Percentiles rank a stretch among this genome's conserved stretches.
Conservation (phyloP, 768 basidiomycete species). For the Amanita phalloides region DNA sequence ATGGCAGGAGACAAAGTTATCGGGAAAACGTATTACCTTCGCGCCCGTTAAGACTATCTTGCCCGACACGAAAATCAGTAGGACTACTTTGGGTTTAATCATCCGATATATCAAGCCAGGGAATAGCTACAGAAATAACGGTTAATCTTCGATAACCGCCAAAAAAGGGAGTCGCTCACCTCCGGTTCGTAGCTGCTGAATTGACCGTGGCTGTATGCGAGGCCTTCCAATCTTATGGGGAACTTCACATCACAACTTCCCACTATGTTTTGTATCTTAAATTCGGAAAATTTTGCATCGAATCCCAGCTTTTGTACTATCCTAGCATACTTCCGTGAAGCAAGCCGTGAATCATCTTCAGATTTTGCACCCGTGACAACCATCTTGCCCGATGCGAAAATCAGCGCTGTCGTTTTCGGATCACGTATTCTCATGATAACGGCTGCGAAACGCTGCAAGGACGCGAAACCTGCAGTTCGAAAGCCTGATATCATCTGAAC, state of each 20-base stretch:
- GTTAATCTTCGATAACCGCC: conserved; percentile 3
- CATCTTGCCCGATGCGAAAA: conserved; percentile 99
- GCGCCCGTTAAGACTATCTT: conserved; percentile 99
- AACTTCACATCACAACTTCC: conserved; percentile 98
- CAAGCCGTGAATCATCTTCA: conserved; percentile 93
- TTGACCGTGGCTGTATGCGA: conserved; percentile 96
- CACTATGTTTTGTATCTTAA: conserved; percentile 99
- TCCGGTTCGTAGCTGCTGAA: conserved; percentile 98
- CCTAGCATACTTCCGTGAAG: conserved; percentile 96
- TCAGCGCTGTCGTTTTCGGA: conserved; percentile 98
- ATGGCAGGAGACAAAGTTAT: conserved; percentile 10
- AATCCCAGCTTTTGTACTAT: conserved; percentile 99
- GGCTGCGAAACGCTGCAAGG: conserved; percentile 93
- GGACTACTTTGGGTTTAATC: conserved; percentile 98
- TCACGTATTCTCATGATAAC: conserved; percentile 99
- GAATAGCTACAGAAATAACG: conserved; percentile 60
- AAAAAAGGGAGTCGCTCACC: conserved; percentile 34
- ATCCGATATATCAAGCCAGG: conserved; percentile 98
- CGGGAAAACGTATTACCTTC: conserved; percentile 55
- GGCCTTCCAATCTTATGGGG: conserved; percentile 93
- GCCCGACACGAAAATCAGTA: conserved; percentile 97
- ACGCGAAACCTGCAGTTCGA: conserved; percentile 52
- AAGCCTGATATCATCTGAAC: conserved; percentile 34
- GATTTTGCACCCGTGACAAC: conserved; percentile 99
- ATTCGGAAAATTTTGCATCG: conserved; percentile 98